Percentiles rank a stretch among this genome's conserved stretches.
Conservation (phyloP, 2,329 filamentous ascomycete genomes). For the Cladorrhinum sp. region DNA sequence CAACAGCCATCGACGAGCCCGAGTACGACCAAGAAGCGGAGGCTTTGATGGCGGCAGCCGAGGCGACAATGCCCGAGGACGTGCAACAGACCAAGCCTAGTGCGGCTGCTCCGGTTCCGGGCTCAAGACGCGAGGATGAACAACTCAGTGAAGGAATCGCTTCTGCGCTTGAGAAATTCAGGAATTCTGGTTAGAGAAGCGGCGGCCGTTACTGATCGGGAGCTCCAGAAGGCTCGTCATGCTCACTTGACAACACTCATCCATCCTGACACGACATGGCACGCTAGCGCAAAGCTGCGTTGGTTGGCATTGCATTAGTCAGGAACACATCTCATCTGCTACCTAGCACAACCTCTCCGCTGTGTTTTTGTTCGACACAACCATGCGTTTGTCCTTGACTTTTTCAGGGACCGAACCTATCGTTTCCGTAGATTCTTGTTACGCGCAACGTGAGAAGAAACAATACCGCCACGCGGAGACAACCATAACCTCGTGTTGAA, state of each 20-base stretch:
- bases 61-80: slow-evolving; percentile 44
- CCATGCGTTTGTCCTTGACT: background rate
- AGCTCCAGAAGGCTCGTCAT: background rate
- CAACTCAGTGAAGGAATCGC: slow-evolving; percentile 57
- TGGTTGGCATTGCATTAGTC: background rate
- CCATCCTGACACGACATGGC: slow-evolving; percentile 12
- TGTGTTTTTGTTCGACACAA: background rate
- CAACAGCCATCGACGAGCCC: slow-evolving; percentile 3
- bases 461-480: background rate
- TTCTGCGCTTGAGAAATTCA: slow-evolving; percentile 58
- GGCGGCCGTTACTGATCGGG: background rate
- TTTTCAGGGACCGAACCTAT: background rate
- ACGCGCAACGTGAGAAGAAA: background rate
- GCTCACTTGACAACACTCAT: slow-evolving; percentile 3
- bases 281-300: slow-evolving; percentile 1
- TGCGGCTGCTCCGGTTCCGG: slow-evolving; percentile 14
- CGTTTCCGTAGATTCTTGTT: slow-evolving; percentile 17
- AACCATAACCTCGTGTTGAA: background rate
- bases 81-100: slow-evolving; percentile 30
- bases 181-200: slow-evolving; percentile 40
- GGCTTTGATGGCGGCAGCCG: slow-evolving; percentile 47
- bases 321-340: background rate
- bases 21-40: slow-evolving; percentile 44
- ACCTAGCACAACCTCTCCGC: background rate
- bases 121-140: slow-evolving; percentile 35